These are phyloP conservation scores for Thraustotheca clavata DNA, from an alignment of 352 stramenopile species.

Conservation along the genomic window DNA sequence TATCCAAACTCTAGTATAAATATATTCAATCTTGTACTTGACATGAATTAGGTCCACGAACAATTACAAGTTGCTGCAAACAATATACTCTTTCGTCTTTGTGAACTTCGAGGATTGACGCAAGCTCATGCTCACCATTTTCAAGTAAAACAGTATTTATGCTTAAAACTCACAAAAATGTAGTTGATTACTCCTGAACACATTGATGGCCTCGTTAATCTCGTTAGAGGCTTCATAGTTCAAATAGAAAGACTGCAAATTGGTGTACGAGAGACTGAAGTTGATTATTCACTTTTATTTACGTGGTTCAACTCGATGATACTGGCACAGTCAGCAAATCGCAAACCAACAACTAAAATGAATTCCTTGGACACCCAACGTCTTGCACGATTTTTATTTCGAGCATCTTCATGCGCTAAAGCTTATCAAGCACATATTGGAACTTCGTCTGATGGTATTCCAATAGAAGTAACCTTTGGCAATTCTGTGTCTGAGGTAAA, in stretches of 20 bases:
- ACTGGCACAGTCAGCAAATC: not conserved
- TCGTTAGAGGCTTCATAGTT: not conserved
- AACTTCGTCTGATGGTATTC: not conserved
- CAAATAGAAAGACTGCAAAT: not conserved
- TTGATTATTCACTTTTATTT: conserved; percentile 10
- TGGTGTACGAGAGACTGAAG: not conserved
- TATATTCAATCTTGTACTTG: not conserved
- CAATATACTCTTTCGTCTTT: conserved; percentile 12
- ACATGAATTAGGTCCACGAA: conserved; percentile 11
- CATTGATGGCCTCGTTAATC: not conserved
- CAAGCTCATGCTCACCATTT: not conserved
- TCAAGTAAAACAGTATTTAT: too few relatives aligned
- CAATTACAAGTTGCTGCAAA: not conserved
- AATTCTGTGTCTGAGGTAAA: conserved; percentile 1
- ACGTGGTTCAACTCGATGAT: conserved; percentile 2
- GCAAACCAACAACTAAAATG: not conserved
- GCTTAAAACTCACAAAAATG: too few relatives aligned
- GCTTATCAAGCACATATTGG: not conserved
- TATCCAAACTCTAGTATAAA: conserved; percentile 5
- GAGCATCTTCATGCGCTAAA: not conserved
- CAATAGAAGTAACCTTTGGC: conserved; percentile 15
- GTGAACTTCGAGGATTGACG: conserved; percentile 8
- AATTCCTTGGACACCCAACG: conserved; percentile 10
- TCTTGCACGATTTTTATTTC: conserved; percentile 7
- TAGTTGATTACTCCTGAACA: not conserved